Conservation (phyloP, 768 basidiomycete genomes). For the Leccinum disarticulatum region DNA sequence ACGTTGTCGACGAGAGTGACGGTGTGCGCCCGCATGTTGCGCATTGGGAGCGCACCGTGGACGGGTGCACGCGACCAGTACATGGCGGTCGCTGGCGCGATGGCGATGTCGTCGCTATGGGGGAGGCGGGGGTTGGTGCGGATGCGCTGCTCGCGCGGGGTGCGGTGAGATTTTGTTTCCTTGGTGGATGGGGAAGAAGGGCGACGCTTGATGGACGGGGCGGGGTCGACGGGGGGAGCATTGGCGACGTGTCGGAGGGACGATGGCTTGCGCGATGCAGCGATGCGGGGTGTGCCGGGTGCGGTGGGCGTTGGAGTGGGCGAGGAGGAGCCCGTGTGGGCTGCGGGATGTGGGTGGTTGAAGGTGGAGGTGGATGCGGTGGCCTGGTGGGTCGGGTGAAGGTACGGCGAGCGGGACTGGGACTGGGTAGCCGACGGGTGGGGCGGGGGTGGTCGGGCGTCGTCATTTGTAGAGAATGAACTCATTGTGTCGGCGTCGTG, state of each 20-base stretch:
- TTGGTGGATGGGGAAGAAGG: constrained; percentile 31
- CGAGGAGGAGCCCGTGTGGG: constrained; percentile 7
- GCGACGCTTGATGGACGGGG: constrained; percentile 27
- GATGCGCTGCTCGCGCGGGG: constrained; percentile 32
- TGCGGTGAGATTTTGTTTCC: constrained; percentile 20
- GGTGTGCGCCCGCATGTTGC: constrained; percentile 77
- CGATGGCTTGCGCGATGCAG: constrained; percentile 32
- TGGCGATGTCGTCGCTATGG: constrained; percentile 56
- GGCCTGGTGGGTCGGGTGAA: constrained; percentile 35
- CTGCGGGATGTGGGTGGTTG: constrained; percentile 13
- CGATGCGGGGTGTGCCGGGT: constrained; percentile 28
- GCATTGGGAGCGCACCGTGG: constrained; percentile 64
- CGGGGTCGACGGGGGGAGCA: constrained; percentile 23
- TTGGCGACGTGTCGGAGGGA: constrained; percentile 33
- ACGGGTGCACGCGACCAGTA: constrained; percentile 86
- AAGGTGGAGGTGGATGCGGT: constrained; percentile 39
- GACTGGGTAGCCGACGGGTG: constrained; percentile 7
- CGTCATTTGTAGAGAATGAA: constrained; percentile 15
- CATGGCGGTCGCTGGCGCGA: constrained; percentile 72
- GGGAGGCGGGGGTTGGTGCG: constrained; percentile 58
- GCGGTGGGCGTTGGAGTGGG: constrained; percentile 16
- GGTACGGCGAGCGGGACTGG: constrained; percentile 37
- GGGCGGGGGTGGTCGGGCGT: constrained; percentile 11
- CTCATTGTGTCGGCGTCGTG: constrained; percentile 27
- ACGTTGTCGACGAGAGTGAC: constrained; percentile 80